Evolutionary conservation across 495 filamentous ascomycete species (phyloP).

Genomic region (Echria macrotheca): DNA sequence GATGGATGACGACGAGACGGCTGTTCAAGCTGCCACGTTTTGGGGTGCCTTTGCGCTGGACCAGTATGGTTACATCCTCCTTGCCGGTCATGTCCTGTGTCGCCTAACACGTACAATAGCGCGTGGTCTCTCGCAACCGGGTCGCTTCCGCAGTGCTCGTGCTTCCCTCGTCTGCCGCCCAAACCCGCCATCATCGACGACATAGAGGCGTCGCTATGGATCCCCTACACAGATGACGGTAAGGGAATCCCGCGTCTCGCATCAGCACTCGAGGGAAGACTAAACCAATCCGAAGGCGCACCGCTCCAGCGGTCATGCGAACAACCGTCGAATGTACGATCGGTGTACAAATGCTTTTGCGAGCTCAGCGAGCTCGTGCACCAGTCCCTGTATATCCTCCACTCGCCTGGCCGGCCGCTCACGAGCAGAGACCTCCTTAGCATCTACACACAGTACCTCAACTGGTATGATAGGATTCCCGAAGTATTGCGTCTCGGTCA

Average conservation of each 20-base stretch:
- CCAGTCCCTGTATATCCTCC: conserved; percentile 57
- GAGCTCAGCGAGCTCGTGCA: conserved; percentile 64
- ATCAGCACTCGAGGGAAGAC: conserved; percentile 7
- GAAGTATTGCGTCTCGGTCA: conserved; percentile 50
- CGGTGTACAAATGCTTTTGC: conserved; percentile 56
- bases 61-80: conserved; percentile 45
- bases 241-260: conserved; percentile 16
- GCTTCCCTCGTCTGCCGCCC: conserved; percentile 47
- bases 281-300: conserved; percentile 28
- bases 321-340: conserved; percentile 51
- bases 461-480: conserved; percentile 60
- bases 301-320: conserved; percentile 44
- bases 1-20: conserved; percentile 47
- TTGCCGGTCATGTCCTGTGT: conserved; percentile 1
- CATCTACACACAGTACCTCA: conserved; percentile 53
- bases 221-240: conserved; percentile 56
- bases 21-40: conserved; percentile 63
- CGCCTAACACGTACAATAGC: conserved; percentile 35
- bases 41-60: conserved; percentile 68
- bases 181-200: conserved; percentile 53
- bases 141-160: conserved; percentile 57
- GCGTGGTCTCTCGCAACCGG: conserved; percentile 61
- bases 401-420: conserved; percentile 54
- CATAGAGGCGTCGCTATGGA: conserved; percentile 50
- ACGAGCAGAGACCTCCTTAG: conserved; percentile 51